Base-by-base conservation (phyloP, 2,329 filamentous ascomycete species). In the Blastomyces silverae region DNA sequence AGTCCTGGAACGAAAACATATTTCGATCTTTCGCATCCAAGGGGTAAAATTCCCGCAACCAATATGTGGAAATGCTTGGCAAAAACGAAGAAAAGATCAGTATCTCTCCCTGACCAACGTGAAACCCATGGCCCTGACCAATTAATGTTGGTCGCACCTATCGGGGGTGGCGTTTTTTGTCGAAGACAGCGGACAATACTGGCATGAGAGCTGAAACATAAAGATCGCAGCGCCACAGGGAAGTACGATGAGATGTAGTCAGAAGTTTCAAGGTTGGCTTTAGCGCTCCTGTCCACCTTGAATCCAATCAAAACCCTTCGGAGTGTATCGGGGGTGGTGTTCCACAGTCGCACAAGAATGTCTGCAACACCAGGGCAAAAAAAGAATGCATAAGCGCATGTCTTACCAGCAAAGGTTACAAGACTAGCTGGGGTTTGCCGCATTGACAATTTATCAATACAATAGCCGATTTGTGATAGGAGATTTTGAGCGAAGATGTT, bases 371-470 rank as follows among this genome's bases (percentile, higher is more conserved):
- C 91, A 0, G 91, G 91, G 37, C 90, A 92, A 72, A 96, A 97
- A 78, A 93, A 94, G 76, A 96, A 96, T 39, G 91, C 92, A 75
- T 95, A 96, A 1, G 92, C 92, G 72, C 90, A 93, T 3, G 91
- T 90, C 77, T 94, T 95, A 66, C 91, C 92, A 63, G 90, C 91
- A 74, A 96, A 96, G 39, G 89, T 89, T 65, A 96, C 90, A 65
- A 92, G 76, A 70, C 86, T 89, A 52, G 85, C 85, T 50, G 86
- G 84, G 11, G 86, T 85, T 71, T 91, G 89, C 60, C 90, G 85
- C 71, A 90, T 80, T 20, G 90, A 92, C 87, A 96, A 89, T 73
- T 91, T 93, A 64, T 94, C 90, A 7, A 96, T 88, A n/a, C 92
- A 89, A 68, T 94, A 89, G 1, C 85, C 83, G 86, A 96, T 89